Conservation (phyloP, 2,329 filamentous ascomycete species). For the Xylariaceae sp. region DNA sequence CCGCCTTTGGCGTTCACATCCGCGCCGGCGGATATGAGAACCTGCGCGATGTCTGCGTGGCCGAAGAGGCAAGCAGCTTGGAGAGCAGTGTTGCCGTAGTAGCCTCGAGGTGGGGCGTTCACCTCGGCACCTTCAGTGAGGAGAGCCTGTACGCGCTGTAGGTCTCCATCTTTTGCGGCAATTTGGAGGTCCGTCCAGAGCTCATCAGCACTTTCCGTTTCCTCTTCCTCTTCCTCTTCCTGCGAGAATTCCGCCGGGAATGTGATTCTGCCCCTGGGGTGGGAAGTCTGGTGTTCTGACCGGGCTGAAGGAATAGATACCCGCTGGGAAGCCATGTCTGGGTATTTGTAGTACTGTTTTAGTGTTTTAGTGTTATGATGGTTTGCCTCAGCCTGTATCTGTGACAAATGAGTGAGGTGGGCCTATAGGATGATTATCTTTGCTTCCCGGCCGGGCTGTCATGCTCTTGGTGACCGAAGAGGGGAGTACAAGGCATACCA, state of each 20-base stretch:
- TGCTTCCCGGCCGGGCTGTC: too few species aligned
- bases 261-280: background rate
- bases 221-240: constrained; percentile 2
- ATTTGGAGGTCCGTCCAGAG: constrained; percentile 34
- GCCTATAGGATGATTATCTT: too few species aligned
- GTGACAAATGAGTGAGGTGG: too few species aligned
- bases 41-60: constrained; percentile 17
- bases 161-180: constrained; percentile 30
- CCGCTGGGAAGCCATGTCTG: constrained; percentile 10
- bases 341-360: background rate
- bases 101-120: constrained; percentile 22
- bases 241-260: background rate
- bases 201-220: constrained; percentile 24
- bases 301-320: constrained; percentile 6
- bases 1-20: constrained; percentile 26
- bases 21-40: constrained; percentile 20
- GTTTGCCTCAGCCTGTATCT: too few species aligned
- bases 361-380: too few species aligned
- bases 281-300: background rate
- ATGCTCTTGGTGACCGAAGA: too few species aligned
- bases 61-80: constrained; percentile 26
- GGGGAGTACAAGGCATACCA: too few species aligned
- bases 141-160: constrained; percentile 22
- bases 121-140: constrained; percentile 25
- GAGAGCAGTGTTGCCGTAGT: constrained; percentile 27